phyloP scores from a whole-genome alignment of 2,329 filamentous ascomycete genomes.

The Whalleya microplaca region DNA sequence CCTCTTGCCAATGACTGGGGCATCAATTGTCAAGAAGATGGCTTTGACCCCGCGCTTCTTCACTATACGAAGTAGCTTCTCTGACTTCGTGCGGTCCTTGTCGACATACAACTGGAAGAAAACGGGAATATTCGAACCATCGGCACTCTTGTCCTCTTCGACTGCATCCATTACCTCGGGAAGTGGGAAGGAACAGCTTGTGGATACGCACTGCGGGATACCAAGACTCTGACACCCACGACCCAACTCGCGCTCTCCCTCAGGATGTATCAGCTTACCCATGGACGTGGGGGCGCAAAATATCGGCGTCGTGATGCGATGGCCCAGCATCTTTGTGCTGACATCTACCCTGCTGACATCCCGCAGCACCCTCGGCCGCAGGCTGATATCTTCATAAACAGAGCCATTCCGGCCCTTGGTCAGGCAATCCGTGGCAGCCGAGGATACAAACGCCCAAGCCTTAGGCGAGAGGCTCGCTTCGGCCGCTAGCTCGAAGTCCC shows the following conservation, averaged over 20 bases:
- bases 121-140: slow-evolving; percentile 18
- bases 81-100: slow-evolving; percentile 55
- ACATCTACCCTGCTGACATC: slow-evolving; percentile 55
- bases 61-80: slow-evolving; percentile 51
- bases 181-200: slow-evolving; percentile 62
- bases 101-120: slow-evolving; percentile 68
- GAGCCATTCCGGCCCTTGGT: slow-evolving; percentile 60
- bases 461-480: slow-evolving; percentile 60
- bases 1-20: slow-evolving; percentile 60
- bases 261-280: slow-evolving; percentile 64
- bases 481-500: slow-evolving; percentile 65
- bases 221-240: slow-evolving; percentile 54
- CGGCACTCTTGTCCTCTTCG: slow-evolving; percentile 30
- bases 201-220: slow-evolving; percentile 64
- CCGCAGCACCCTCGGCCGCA: slow-evolving; percentile 48
- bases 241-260: slow-evolving; percentile 65
- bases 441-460: slow-evolving; percentile 72
- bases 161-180: slow-evolving; percentile 52
- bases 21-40: slow-evolving; percentile 63
- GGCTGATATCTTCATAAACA: slow-evolving; percentile 58
- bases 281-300: slow-evolving; percentile 69
- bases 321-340: slow-evolving; percentile 57
- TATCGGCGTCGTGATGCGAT: slow-evolving; percentile 56
- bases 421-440: slow-evolving; percentile 64
- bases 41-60: slow-evolving; percentile 51